Evolutionary conservation across 1,284 basidiomycete genomes (phyloP).

Genomic region (Trichosporon ovoides): DNA sequence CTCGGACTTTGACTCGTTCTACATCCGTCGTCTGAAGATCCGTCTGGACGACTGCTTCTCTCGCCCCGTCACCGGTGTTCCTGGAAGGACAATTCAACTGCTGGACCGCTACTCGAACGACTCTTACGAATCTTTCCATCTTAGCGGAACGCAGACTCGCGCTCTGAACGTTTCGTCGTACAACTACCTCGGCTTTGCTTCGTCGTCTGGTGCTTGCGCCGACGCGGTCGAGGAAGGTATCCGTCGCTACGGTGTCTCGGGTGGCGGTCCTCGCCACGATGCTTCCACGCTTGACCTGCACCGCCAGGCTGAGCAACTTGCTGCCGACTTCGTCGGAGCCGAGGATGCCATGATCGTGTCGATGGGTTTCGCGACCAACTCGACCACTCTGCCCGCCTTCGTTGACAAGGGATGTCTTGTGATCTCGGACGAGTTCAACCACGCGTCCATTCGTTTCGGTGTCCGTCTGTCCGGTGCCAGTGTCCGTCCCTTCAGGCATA

Average conservation of each 20-base stretch:
- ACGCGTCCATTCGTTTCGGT: slow-evolving; percentile 91
- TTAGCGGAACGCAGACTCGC: slow-evolving; percentile 76
- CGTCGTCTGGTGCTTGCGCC: slow-evolving; percentile 85
- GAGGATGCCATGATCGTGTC: slow-evolving; percentile 86
- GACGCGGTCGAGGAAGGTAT: slow-evolving; percentile 83
- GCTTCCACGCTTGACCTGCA: slow-evolving; percentile 83
- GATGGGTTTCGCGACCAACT: slow-evolving; percentile 98
- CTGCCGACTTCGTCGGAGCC: slow-evolving; percentile 81
- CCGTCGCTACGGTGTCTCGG: slow-evolving; percentile 70
- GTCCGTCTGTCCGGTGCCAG: slow-evolving; percentile 82
- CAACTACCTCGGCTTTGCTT: slow-evolving; percentile 98
- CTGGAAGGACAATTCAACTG: slow-evolving; percentile 83
- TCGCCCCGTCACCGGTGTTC: slow-evolving; percentile 87
- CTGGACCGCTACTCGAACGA: slow-evolving; percentile 81
- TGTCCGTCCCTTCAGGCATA: slow-evolving; percentile 95
- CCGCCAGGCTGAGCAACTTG: slow-evolving; percentile 72
- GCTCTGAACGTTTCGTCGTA: slow-evolving; percentile 96
- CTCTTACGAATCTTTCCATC: slow-evolving; percentile 71
- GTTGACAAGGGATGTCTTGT: slow-evolving; percentile 88
- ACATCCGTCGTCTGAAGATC: slow-evolving; percentile 88
- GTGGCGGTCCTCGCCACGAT: slow-evolving; percentile 73
- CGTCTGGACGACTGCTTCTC: slow-evolving; percentile 96
- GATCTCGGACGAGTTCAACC: slow-evolving; percentile 96
- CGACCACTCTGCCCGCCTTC: slow-evolving; percentile 87
- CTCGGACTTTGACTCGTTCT: slow-evolving; percentile 99